A percentile compares a stretch with the other conserved stretches of the same genome.
phyloP scores from a whole-genome alignment of 331 rosid genomes.

The Spiraea crenata region DNA sequence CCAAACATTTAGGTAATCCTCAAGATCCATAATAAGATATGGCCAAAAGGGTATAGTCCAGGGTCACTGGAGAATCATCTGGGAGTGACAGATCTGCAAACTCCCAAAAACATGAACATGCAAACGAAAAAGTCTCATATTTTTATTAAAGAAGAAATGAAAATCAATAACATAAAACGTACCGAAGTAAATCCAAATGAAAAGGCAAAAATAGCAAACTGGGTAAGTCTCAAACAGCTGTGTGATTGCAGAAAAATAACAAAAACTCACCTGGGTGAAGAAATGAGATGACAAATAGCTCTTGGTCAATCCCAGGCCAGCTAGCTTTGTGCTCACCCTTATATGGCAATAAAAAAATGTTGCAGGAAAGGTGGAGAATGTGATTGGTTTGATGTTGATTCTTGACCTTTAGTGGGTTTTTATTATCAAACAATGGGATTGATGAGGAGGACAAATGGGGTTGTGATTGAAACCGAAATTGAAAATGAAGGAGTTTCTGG shows the following conservation, averaged over 20 bases:
- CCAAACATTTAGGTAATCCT: not conserved
- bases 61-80: not conserved
- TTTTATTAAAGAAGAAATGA: no score
- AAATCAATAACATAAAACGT: no score
- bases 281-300: not conserved
- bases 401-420: not conserved
- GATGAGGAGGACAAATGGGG: not conserved
- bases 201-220: not conserved
- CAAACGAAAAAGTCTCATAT: not conserved
- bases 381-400: not conserved
- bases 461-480: not conserved
- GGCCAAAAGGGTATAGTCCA: not conserved
- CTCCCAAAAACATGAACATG: not conserved
- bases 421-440: no score
- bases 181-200: no score
- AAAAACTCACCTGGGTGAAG: slow-evolving; percentile 8
- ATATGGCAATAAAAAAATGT: slow-evolving; percentile 15
- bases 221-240: not conserved
- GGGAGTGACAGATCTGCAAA: slow-evolving; percentile 10
- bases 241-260: not conserved
- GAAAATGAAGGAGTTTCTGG: not conserved
- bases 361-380: slow-evolving; percentile 5
- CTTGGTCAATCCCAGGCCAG: not conserved
- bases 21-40: slow-evolving; percentile 6
- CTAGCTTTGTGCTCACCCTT: not conserved